Evolutionary conservation across 441 rosid genomes (phyloP).

Genomic region (Dalechampia spathulata): DNA sequence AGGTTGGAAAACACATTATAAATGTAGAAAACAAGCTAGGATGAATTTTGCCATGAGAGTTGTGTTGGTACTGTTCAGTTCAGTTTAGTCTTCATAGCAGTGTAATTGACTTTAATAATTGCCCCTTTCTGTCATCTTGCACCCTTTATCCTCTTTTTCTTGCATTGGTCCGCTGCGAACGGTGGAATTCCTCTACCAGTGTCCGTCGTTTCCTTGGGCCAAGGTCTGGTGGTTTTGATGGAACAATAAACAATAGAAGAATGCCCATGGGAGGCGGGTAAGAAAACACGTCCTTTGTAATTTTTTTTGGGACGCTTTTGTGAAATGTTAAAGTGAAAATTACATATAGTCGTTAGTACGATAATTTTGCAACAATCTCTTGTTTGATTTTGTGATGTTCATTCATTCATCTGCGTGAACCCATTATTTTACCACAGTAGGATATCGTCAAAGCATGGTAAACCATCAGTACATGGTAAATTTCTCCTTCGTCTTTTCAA

Average conservation of each 20-base stretch:
- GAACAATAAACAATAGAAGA: too few relatives aligned
- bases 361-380: too few relatives aligned
- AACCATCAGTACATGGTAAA: slow-evolving; percentile 53
- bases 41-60: slow-evolving; percentile 21
- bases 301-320: too few relatives aligned
- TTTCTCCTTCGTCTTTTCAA: slow-evolving; percentile 67
- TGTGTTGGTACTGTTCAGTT: slow-evolving; percentile 11
- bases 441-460: not conserved
- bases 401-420: too few relatives aligned
- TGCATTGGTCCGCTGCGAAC: not conserved
- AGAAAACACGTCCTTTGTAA: too few relatives aligned
- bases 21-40: slow-evolving; percentile 11
- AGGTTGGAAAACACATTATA: slow-evolving; percentile 8
- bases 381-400: too few relatives aligned
- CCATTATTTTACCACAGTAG: not conserved
- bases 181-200: too few relatives aligned
- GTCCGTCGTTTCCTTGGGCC: too few relatives aligned
- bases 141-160: not conserved
- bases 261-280: too few relatives aligned
- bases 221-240: too few relatives aligned
- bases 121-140: not conserved
- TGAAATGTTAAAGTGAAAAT: too few relatives aligned
- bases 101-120: slow-evolving; percentile 8
- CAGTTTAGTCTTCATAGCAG: slow-evolving; percentile 10
- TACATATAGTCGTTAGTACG: too few relatives aligned